Evolutionary conservation across 2,329 filamentous ascomycete genomes (phyloP), one percentile per base, ranked within the genome.

Genomic region (Ophiosphaerella korrae): DNA sequence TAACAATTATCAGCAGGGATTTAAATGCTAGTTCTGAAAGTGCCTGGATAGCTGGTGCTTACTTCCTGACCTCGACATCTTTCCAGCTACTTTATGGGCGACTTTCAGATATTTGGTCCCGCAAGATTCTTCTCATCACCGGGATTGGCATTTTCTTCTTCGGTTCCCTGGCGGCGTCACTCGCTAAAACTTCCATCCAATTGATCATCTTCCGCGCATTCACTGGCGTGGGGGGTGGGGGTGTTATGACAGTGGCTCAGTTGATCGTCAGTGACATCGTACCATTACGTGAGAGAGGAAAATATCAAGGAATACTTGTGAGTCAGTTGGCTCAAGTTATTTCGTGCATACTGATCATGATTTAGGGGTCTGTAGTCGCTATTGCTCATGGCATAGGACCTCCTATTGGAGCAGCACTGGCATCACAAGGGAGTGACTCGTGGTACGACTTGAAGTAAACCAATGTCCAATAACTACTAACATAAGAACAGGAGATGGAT

Each of bases 71-170:
- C 24, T 83, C 82, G 50, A 87, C 85, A 0, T 81, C 83, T 29
- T 88, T 87, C 55, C 84, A 86, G 57, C 82, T 87, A 50, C 76
- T 88, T 0, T 87, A 88, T 63, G 85, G 85, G 9, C 78, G 84
- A 3, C 64, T 86, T 2, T 85, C 83, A 0, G 84, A 87, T 66
- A 83, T 86, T 2, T 80, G 86, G 52, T 84, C 84, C 34, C 59
- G 61, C 44, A 64, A 63, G 38, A 57, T 60, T 60, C 86, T 14
- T 74, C 74, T 9, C 79, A 80, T 72, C 83, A 8, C 74, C 72
- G 1, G 68, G 84, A 33, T 74, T 86, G 8, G 77, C 77, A 21
- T 62, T 3, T 62, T 62, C 43, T 62, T 63, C 50, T 86, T 32
- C 80, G 81, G 9, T 82, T 87, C 65, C 65, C 87, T 52, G 71